Conservation (phyloP, 495 filamentous ascomycete species). For the Penicillium salamii region DNA sequence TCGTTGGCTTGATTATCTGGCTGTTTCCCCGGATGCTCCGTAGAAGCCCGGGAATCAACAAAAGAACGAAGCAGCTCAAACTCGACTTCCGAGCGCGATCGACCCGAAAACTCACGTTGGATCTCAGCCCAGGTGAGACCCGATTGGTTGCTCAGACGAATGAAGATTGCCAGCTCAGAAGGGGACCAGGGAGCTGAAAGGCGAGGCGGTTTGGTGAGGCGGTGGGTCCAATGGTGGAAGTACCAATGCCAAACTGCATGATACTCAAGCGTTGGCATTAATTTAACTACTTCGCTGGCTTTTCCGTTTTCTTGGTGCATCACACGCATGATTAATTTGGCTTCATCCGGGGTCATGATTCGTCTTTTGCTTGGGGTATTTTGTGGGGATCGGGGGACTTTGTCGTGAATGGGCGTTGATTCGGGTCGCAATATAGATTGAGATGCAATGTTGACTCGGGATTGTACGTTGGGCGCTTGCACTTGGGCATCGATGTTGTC, state of each 20-base stretch:
- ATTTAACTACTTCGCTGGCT: slow-evolving; percentile 31
- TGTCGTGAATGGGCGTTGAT: slow-evolving; percentile 1
- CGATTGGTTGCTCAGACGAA: slow-evolving; percentile 23
- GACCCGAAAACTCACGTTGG: slow-evolving; percentile 24
- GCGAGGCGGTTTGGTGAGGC: slow-evolving; percentile 28
- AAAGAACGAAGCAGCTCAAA: slow-evolving; percentile 39
- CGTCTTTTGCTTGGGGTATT: slow-evolving; percentile 15
- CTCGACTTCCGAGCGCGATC: slow-evolving; percentile 35
- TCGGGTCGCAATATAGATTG: neutral
- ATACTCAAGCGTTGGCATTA: slow-evolving; percentile 27
- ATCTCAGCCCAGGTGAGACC: slow-evolving; percentile 36
- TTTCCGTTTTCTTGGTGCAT: slow-evolving; percentile 25
- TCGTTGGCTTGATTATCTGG: neutral
- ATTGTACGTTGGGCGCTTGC: neutral
- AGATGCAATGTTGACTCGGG: neutral
- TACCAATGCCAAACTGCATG: slow-evolving; percentile 27
- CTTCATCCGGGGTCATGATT: slow-evolving; percentile 33
- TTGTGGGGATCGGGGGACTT: slow-evolving; percentile 1
- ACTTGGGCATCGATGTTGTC: neutral
- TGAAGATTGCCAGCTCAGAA: slow-evolving; percentile 27
- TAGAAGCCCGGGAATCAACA: slow-evolving; percentile 12
- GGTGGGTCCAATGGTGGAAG: slow-evolving; percentile 32
- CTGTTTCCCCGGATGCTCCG: neutral
- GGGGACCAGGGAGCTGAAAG: slow-evolving; percentile 34
- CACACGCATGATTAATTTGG: slow-evolving; percentile 32